These are phyloP conservation scores for Sporothrix luriei DNA, from an alignment of 2,329 filamentous ascomycete species.

Conservation along the genomic window DNA sequence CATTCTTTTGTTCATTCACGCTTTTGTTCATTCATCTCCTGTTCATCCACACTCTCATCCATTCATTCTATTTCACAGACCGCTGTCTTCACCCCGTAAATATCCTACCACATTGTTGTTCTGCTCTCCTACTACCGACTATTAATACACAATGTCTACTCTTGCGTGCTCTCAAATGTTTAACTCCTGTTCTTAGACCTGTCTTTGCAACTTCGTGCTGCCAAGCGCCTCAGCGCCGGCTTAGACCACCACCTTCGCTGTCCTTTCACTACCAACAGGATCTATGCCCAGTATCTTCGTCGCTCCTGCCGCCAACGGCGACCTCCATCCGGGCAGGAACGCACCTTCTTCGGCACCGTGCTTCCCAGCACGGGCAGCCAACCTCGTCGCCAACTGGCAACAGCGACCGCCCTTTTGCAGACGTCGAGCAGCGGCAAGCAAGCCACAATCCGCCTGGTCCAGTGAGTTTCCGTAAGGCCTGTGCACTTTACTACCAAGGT, in stretches of 20 bases:
- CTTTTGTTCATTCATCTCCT: not conserved
- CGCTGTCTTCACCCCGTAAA: not conserved
- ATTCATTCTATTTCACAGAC: not conserved
- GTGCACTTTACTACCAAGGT: not conserved
- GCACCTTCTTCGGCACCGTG: constrained; percentile 6
- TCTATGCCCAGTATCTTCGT: not conserved
- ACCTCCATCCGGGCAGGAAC: not conserved
- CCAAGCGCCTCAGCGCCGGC: not conserved
- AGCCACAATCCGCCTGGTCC: not conserved
- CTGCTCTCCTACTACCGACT: not conserved
- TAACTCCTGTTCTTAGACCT: not conserved
- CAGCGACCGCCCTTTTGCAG: not conserved
- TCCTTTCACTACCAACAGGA: not conserved
- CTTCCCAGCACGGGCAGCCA: not conserved
- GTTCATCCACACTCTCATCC: too few species aligned
- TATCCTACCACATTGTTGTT: not conserved
- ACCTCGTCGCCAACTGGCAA: not conserved
- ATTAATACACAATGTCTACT: not conserved
- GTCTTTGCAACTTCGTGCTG: constrained; percentile 15
- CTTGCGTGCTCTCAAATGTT: not conserved
- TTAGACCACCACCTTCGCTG: constrained; percentile 5
- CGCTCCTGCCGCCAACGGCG: not conserved
- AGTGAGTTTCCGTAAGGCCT: not conserved
- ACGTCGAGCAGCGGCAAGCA: not conserved
- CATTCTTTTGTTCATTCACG: not conserved